Conservation (phyloP, 768 basidiomycete genomes). For the Polyporus arcularius region DNA sequence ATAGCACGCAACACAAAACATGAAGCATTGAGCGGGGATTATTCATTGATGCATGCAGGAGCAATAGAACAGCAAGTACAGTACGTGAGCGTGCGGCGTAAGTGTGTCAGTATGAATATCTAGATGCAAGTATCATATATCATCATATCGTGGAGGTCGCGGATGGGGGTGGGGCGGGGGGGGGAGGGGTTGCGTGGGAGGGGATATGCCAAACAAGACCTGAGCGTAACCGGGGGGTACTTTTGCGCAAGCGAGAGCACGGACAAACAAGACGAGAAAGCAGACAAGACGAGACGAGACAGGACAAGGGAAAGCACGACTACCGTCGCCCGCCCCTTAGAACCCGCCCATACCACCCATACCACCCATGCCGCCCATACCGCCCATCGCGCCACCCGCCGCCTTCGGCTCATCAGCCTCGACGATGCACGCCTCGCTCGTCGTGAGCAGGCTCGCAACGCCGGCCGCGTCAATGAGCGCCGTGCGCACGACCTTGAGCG, state of each 20-base stretch:
- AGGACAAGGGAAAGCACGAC: too few relatives aligned
- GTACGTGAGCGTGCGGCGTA: background rate
- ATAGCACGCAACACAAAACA: too few relatives aligned
- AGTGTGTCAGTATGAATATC: background rate
- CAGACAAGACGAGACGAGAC: background rate
- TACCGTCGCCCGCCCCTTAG: slow-evolving; percentile 3
- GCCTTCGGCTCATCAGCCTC: slow-evolving; percentile 84
- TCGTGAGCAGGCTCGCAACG: slow-evolving; percentile 92
- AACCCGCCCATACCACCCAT: slow-evolving; percentile 42
- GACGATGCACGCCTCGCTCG: slow-evolving; percentile 90
- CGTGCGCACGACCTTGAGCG: slow-evolving; percentile 92
- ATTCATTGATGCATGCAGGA: background rate
- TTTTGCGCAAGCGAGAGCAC: background rate
- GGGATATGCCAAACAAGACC: background rate
- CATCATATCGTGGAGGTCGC: background rate
- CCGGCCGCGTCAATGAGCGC: slow-evolving; percentile 91
- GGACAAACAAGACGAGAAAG: background rate
- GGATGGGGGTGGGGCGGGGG: background rate
- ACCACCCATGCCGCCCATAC: slow-evolving; percentile 59
- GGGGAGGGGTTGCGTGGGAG: too few relatives aligned
- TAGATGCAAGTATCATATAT: background rate
- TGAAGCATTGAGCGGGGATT: background rate
- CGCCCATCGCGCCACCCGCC: slow-evolving; percentile 33
- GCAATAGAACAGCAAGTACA: background rate
- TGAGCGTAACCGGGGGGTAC: background rate